Base-by-base conservation (phyloP, 1,284 basidiomycete genomes). In the Phellinidium pouzarii region DNA sequence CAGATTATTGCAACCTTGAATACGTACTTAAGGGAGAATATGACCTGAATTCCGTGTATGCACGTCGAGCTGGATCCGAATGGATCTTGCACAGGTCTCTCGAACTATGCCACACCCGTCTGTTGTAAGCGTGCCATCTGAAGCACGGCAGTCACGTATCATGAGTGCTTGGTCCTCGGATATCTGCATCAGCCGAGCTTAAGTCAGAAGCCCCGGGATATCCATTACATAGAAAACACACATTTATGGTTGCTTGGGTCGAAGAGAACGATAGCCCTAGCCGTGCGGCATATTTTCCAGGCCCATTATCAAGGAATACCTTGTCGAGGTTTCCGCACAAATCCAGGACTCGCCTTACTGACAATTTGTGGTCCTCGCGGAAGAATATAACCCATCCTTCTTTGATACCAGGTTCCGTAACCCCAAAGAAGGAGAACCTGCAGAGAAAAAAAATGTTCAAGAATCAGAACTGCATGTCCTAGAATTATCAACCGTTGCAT, bases 81-180 rank as follows among this genome's bases (percentile, higher is more conserved):
- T 41, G 34, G 57, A 55, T 19, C 31, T 50, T 3, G 64, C 60
- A 26, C 53, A 59, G 1, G 59, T 59, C 20, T 60, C 58, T 7
- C 58, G 56, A 36, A 65, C 63, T 14, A 61, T 50, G 1, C 64
- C 62, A 31, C 59, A 60, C 5, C 64, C 64, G 50, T 65, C 64
- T 17, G 61, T 63, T 22, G 54, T 58, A 7, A 60, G 43, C 2
- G 59, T 59, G 1, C 59, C 59, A 31, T 65, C 62, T 12, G 46
- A 44, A 7, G 62, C 62, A 14, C 2, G 27, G 3, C 59, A 22
- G 29, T 65, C 63, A 1, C 31, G 40, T 4, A 64, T 47, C 19
- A 41, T 8, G 2, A 56, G 45, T n/a, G 58, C 41, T 14, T 59
- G 22, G 31, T 51, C 44, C 1, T 40, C 40, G n/a, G 36, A 20